These are phyloP conservation scores for Mycena venus DNA, from an alignment of 768 basidiomycete species.

Conservation along the genomic window DNA sequence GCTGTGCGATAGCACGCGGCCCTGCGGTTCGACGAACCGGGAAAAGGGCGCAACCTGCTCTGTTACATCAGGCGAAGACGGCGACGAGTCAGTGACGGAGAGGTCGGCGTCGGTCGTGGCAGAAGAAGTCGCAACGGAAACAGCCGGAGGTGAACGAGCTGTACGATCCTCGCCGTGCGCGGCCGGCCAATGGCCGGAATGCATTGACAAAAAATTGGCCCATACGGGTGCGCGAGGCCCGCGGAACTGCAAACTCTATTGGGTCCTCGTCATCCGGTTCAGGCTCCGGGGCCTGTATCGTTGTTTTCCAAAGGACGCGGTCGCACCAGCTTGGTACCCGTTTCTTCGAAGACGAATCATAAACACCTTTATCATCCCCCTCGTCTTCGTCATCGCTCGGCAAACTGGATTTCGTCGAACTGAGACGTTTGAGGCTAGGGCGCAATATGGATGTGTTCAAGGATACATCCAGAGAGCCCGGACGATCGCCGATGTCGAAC, in stretches of 20 bases:
- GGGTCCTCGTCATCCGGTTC: conserved; percentile 55
- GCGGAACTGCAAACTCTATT: conserved; percentile 36
- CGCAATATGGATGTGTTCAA: conserved; percentile 34
- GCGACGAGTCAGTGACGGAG: conserved; percentile 38
- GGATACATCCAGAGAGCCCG: conserved; percentile 25
- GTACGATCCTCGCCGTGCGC: conserved; percentile 53
- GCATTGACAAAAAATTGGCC: conserved; percentile 68
- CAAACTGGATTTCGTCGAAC: conserved; percentile 53
- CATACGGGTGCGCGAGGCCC: conserved; percentile 59
- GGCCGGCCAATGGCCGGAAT: conserved; percentile 60
- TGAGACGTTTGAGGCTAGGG: conserved; percentile 41
- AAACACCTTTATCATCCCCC: conserved; percentile 72
- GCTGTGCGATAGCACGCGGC: conserved; percentile 28
- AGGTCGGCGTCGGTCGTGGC: conserved; percentile 33
- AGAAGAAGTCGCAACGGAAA: conserved; percentile 32
- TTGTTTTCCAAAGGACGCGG: conserved; percentile 87
- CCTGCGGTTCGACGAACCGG: conserved; percentile 36
- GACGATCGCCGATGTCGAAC: not conserved
- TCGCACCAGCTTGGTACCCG: conserved; percentile 94
- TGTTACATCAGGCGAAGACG: conserved; percentile 39
- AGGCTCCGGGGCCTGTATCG: conserved; percentile 63
- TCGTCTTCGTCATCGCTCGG: conserved; percentile 53
- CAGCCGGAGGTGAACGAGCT: conserved; percentile 45
- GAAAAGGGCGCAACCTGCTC: conserved; percentile 38
- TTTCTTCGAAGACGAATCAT: conserved; percentile 85